Base-by-base conservation (phyloP, 371 early-diverging fungal species). In the Mucor plumbeus region DNA sequence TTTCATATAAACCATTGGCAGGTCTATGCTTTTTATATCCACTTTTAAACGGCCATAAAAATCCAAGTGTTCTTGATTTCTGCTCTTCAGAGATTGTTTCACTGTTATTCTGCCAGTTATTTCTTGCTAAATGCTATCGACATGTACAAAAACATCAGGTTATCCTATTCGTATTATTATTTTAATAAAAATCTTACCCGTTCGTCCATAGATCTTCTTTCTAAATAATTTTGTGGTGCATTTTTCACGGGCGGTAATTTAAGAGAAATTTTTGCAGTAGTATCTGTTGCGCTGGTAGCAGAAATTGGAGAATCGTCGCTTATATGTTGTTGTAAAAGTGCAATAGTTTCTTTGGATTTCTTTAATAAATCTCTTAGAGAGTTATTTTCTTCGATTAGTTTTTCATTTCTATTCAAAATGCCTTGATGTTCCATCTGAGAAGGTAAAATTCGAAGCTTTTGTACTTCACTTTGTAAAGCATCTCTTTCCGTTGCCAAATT, bases 311-410 rank as follows among this genome's bases (percentile, higher is more conserved):
- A 19, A 9, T 8, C 17, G 10, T 36, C 59, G 0, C 43, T 31
- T 19, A 61, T 26, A 38, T 67, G 21, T 0, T 47, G 60, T 41
- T 76, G 76, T 7, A 76, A 59, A 53, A 71, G 55, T 0, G 71
- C 60, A 39, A 76, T 76, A 5, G 76, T 76, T 10, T 76, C 73
- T 50, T 65, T 73, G 11, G 76, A 76, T 21, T 70, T 76, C 9
- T 65, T 64, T 35, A 76, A 58, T 6, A 76, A 55, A 34, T 70
- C 65, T 43, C 76, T 36, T 15, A 76, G 34, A 5, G 71, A 68
- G 21, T 67, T 68, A n/a, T 76, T 76, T 43, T 76, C 76, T 21
- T 68, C 41, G 19, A 68, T 70, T 5, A 68, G 11, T n/a, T 68
- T 15, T 11, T 36, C 36, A 7, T 62, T 65, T 21, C 69, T 64